These are phyloP conservation scores for Withania somnifera DNA, from an alignment of 305 asterid genomes.

Conservation along the genomic window DNA sequence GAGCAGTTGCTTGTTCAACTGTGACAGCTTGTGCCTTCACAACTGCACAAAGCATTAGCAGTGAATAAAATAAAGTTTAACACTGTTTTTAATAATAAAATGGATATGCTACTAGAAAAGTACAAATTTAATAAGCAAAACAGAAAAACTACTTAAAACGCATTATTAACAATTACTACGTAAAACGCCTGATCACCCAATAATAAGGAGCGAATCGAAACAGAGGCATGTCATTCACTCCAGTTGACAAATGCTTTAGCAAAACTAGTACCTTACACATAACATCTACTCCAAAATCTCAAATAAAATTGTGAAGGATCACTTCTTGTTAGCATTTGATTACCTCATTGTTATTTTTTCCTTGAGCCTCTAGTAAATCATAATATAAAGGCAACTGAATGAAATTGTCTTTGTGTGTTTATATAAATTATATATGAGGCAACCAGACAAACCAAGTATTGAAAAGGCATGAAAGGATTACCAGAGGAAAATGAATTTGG, in stretches of 20 bases:
- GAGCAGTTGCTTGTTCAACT: conserved; percentile 35
- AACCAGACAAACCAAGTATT: not conserved
- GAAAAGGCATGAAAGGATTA: not conserved
- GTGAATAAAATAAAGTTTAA: not conserved
- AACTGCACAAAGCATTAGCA: conserved; percentile 25
- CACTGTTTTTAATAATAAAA: not conserved
- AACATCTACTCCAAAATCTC: not conserved
- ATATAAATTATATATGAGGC: not conserved
- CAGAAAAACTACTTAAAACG: not conserved
- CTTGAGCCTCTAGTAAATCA: not conserved
- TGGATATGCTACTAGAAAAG: not conserved
- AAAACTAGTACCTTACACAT: not conserved
- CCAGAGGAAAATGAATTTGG: conserved; percentile 35
- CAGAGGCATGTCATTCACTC: too few species aligned
- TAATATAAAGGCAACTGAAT: too few species aligned
- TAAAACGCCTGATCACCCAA: not conserved
- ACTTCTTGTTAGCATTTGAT: not conserved
- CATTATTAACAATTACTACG: not conserved
- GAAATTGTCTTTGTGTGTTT: too few species aligned
- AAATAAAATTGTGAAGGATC: not conserved
- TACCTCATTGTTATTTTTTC: not conserved
- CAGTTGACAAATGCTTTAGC: too few species aligned
- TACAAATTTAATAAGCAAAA: not conserved
- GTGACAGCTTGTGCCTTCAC: conserved; percentile 68
- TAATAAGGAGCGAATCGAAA: too few species aligned